Evolutionary conservation across 2,329 filamentous ascomycete genomes (phyloP).

Genomic region (Allantophomopsis cytisporea): DNA sequence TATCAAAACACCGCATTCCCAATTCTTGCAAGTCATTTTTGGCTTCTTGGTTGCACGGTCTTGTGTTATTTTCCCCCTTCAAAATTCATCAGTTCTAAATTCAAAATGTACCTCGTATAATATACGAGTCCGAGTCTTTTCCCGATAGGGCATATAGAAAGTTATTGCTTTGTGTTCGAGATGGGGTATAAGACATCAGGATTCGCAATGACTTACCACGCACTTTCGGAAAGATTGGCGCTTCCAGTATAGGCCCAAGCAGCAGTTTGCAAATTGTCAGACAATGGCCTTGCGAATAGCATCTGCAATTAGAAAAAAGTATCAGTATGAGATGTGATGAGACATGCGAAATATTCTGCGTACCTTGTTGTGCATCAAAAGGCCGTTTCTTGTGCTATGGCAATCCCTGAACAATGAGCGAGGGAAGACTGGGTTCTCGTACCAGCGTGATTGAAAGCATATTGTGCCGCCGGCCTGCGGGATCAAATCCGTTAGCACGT

Average conservation of each 20-base stretch:
- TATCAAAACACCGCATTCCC: conserved; percentile 86
- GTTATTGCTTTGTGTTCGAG: too few species aligned
- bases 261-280: conserved; percentile 3
- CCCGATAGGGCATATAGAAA: too few species aligned
- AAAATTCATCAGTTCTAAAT: conserved; percentile 1
- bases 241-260: conserved; percentile 83
- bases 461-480: conserved; percentile 64
- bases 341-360: too few species aligned
- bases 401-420: conserved; percentile 60
- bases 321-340: too few species aligned
- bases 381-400: conserved; percentile 50
- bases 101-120: too few species aligned
- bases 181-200: too few species aligned
- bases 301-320: too few species aligned
- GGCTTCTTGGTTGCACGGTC: conserved; percentile 52
- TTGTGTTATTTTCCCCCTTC: conserved; percentile 64
- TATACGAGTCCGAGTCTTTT: too few species aligned
- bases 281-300: too few species aligned
- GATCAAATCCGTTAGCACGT: background rate
- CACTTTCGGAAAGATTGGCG: conserved; percentile 84
- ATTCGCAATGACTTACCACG: conserved; percentile 48
- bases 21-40: conserved; percentile 79
- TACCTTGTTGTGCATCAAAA: conserved; percentile 85
- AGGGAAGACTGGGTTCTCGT: conserved; percentile 57
- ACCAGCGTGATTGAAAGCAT: conserved; percentile 64